Conservation (phyloP, 2,329 filamentous ascomycete genomes). For the Sordariomycetes sp. region DNA sequence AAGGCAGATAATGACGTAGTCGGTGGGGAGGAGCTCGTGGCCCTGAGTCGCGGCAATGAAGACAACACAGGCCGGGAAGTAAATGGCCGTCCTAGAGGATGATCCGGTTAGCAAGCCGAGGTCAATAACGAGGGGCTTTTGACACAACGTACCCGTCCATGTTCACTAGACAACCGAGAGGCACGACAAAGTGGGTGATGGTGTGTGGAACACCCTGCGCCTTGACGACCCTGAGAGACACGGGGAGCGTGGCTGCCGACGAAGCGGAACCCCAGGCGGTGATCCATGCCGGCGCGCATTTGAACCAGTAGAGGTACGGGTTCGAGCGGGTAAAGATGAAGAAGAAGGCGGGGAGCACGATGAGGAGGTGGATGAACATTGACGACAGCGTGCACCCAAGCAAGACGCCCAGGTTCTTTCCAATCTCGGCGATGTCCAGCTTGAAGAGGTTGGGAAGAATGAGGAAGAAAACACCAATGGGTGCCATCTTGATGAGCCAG, state of each 20-base stretch:
- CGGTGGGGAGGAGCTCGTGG: conserved; percentile 24
- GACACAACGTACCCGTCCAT: conserved; percentile 28
- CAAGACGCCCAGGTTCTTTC: conserved; percentile 35
- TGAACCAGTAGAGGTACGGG: conserved; percentile 35
- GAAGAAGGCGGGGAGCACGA: conserved; percentile 32
- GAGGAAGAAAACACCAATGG: conserved; percentile 41
- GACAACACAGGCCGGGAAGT: conserved; percentile 41
- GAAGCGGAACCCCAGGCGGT: conserved; percentile 44
- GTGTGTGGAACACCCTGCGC: conserved; percentile 28
- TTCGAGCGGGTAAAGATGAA: conserved; percentile 29
- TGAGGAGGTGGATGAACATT: conserved; percentile 34
- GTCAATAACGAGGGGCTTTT: conserved; percentile 12
- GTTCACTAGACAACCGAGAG: conserved; percentile 37
- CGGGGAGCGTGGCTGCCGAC: conserved; percentile 38
- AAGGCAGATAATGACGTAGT: conserved; percentile 38
- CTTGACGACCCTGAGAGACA: conserved; percentile 30
- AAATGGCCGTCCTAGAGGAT: conserved; percentile 33
- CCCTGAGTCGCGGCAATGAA: conserved; percentile 41
- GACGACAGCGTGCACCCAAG: conserved; percentile 33
- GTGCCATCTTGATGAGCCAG: conserved; percentile 35
- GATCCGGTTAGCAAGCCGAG: conserved; percentile 3
- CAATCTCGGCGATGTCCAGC: conserved; percentile 34
- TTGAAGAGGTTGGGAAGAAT: conserved; percentile 40
- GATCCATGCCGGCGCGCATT: conserved; percentile 38
- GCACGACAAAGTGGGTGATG: conserved; percentile 32